These are phyloP conservation scores for Coriolopsis trogii DNA, from an alignment of 1,284 basidiomycete species.

Conservation along the genomic window DNA sequence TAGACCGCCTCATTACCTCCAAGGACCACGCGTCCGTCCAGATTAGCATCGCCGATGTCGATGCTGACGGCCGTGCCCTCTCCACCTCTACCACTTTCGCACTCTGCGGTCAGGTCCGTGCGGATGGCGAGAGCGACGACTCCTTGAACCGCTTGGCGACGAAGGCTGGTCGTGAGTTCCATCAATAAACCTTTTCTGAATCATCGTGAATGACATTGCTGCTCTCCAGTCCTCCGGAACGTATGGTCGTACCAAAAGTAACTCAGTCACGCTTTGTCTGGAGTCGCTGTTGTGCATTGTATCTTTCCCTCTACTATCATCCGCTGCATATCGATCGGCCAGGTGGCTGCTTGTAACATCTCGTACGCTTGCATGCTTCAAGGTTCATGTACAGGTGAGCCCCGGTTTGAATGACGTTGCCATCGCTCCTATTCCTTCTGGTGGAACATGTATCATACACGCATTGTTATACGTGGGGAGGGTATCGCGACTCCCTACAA, in stretches of 20 bases:
- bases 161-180: slow-evolving; percentile 93
- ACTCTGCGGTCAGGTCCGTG: slow-evolving; percentile 91
- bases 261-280: slow-evolving; percentile 23
- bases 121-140: slow-evolving; percentile 96
- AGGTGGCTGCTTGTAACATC: slow-evolving; percentile 20
- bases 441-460: too few species aligned
- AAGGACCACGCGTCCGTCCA: slow-evolving; percentile 99
- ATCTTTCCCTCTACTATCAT: slow-evolving; percentile 16
- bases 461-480: too few species aligned
- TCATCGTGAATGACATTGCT: not conserved
- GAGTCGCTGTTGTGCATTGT: slow-evolving; percentile 21
- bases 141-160: slow-evolving; percentile 97
- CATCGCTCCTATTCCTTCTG: too few species aligned
- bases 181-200: slow-evolving; percentile 14
- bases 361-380: not conserved
- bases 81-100: slow-evolving; percentile 91
- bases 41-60: slow-evolving; percentile 94
- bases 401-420: too few species aligned
- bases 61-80: slow-evolving; percentile 89
- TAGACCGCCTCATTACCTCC: slow-evolving; percentile 95
- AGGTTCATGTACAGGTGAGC: too few species aligned
- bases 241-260: slow-evolving; percentile 81
- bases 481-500: too few species aligned
- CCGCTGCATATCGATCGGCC: slow-evolving; percentile 13
- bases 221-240: slow-evolving; percentile 68